Conservation (phyloP, 73 alveolate species). For the Paramecium tetraurelia region DNA sequence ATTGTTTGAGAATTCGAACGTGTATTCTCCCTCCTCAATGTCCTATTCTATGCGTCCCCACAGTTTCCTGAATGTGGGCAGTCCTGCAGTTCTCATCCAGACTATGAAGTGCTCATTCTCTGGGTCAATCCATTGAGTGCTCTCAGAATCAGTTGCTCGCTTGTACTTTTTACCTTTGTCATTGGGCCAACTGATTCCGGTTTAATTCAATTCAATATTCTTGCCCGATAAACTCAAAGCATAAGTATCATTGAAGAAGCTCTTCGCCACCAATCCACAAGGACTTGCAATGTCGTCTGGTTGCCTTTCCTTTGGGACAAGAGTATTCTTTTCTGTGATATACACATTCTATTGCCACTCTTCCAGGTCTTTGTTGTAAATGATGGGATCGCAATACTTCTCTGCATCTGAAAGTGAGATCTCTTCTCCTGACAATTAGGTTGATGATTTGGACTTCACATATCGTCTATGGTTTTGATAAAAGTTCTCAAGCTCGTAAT, state of each 20-base stretch:
- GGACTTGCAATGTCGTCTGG: slow-evolving; percentile 78
- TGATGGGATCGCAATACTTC: slow-evolving; percentile 73
- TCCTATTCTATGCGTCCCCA: slow-evolving; percentile 83
- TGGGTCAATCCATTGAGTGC: slow-evolving; percentile 77
- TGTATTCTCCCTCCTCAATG: slow-evolving; percentile 70
- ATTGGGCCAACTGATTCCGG: slow-evolving; percentile 83
- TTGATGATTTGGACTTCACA: slow-evolving; percentile 74
- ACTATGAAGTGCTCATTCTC: slow-evolving; percentile 88
- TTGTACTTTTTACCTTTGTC: slow-evolving; percentile 82
- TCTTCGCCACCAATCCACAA: slow-evolving; percentile 87
- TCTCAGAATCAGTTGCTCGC: slow-evolving; percentile 22
- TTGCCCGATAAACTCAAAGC: background rate
- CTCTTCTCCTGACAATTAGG: slow-evolving; percentile 75
- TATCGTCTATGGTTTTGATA: slow-evolving; percentile 86
- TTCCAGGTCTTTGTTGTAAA: slow-evolving; percentile 66
- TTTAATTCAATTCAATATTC: slow-evolving; percentile 27
- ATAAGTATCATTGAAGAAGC: slow-evolving; percentile 78
- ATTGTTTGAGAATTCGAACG: slow-evolving; percentile 61
- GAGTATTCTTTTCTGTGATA: background rate
- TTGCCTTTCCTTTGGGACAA: slow-evolving; percentile 2
- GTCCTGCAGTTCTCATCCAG: slow-evolving; percentile 94
- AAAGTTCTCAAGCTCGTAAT: slow-evolving; percentile 80
- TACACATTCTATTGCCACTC: slow-evolving; percentile 32
- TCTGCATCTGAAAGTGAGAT: slow-evolving; percentile 65
- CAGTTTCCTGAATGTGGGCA: slow-evolving; percentile 84